Base-by-base conservation (phyloP, 2,329 filamentous ascomycete species). In the Fusarium torulosum region DNA sequence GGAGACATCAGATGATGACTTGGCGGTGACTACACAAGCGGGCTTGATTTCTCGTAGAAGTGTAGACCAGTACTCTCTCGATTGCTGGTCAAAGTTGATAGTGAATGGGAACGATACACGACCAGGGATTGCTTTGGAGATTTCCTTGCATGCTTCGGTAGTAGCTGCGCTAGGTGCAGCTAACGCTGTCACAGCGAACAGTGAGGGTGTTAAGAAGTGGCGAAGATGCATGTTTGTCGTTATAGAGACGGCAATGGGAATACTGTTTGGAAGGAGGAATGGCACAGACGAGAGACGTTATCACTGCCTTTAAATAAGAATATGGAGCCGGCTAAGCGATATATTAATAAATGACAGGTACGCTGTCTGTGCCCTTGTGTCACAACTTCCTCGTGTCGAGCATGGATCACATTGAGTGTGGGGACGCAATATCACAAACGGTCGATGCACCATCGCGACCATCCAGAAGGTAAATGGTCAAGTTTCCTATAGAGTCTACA, bases 111-210 rank as follows among this genome's bases (percentile, higher is more conserved):
- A 40, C 0, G 45, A 50, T 2, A 66, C 62, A 1, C 51, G 51
- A 4, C 42, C 23, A 0, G 42, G 38, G 2, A 66, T 35, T 0
- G 20, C 23, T 3, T 66, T 44, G 7, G 56, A 49, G 8, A 66
- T 66, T 4, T 66, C 62, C 0, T 66, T 33, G 5, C 63, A 66
- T 0, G 63, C 63, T 4, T 63, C 49, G 2, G 29, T 45, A 0
- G 63, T 51, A 1, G 58, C 44, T 7, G 7, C 7, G 9, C 40
- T 60, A 2, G 58, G 58, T 9, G 46, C 56, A 10, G 56, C 56
- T 0, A 61, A 6, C 11, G 41, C 46, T 79, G 31, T 29, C 7
- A n/a, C 21, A 1, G 53, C 53, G 2, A 40, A 38, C 4, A 60
- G 15, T 1, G 44, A 60, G 1, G 31, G 19, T 2, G 44, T 0